Base-by-base conservation (phyloP, 2,329 filamentous ascomycete genomes). In the Clonostachys rhizophaga region DNA sequence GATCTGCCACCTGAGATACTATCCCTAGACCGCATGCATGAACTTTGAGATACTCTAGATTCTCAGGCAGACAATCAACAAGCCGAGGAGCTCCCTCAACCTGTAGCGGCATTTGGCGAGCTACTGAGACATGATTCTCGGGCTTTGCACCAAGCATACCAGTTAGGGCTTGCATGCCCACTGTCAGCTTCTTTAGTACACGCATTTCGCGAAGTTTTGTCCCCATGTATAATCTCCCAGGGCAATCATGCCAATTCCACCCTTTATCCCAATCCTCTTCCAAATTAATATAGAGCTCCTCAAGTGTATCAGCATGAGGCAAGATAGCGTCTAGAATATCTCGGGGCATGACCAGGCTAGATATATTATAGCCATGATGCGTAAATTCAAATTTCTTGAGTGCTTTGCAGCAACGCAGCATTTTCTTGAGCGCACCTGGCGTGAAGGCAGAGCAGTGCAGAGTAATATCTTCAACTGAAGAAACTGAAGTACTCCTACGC, bases 211-310 rank as follows among this genome's bases (percentile, higher is more conserved):
- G 36, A 11, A 39, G 36, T n/a, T n/a, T 11, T 18, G 12, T 39
- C 5, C 36, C 36, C 14, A 39, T n/a, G 8, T n/a, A n/a, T n/a
- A 39, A 14, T 24, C 44, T 46, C 2, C 45, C 33, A 6, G 44
- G 34, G 17, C 5, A 7, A 2, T 45, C 17, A 5, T 14, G 12
- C 34, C 34, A 37, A 24, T 37, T 37, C 24, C 24, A 30, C 34
- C 7, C 13, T 11, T 46, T 49, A 9, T 37, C 17, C 50, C 42
- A 47, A 20, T 43, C 40, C 14, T 50, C 49, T 7, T 46, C 39
- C n/a, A 44, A 47, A 16, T 52, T 44, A 13, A 46, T n/a, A 18
- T 52, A 45, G 5, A 53, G 48, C 13, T 46, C 46, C 34, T 52
- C 48, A 10, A 52, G 48, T 1, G 47, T 46, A 4, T 34, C 30